phyloP scores from a whole-genome alignment of 805 yeast genomes.

The Saccharomycopsis vini region DNA sequence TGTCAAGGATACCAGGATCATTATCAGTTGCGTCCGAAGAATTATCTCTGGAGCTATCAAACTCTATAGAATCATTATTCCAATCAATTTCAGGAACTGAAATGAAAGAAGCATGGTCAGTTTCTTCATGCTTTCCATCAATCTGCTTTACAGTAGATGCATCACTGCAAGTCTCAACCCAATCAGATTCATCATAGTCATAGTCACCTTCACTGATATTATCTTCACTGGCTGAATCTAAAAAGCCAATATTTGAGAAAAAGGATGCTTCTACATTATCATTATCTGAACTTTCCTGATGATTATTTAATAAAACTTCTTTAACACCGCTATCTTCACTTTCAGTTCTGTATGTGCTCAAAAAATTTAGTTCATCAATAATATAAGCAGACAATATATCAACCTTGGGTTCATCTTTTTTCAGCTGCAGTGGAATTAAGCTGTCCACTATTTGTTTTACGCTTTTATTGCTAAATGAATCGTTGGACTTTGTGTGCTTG shows the following conservation, averaged over 20 bases:
- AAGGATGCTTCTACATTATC: not conserved
- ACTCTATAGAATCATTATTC: slow-evolving; percentile 9
- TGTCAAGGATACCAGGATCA: slow-evolving; percentile 20
- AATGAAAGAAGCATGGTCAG: not conserved
- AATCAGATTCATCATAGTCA: slow-evolving; percentile 4
- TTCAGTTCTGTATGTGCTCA: not conserved
- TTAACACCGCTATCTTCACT: not conserved
- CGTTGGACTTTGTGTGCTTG: too few relatives aligned
- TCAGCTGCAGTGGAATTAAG: slow-evolving; percentile 6
- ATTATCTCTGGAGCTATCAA: slow-evolving; percentile 26
- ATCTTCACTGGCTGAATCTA: not conserved
- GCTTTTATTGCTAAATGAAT: too few relatives aligned
- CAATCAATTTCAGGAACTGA: slow-evolving; percentile 8
- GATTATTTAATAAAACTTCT: not conserved
- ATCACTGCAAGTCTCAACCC: slow-evolving; percentile 5
- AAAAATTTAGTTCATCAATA: slow-evolving; percentile 50
- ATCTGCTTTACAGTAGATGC: not conserved
- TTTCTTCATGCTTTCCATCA: not conserved
- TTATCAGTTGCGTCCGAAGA: slow-evolving; percentile 19
- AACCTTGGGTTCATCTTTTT: slow-evolving; percentile 31
- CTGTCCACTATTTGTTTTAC: slow-evolving; percentile 9
- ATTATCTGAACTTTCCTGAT: too few relatives aligned
- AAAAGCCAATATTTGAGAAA: not conserved
- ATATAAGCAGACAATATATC: slow-evolving; percentile 66
- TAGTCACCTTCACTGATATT: not conserved